Conservation (phyloP, 768 basidiomycete species). For the Auricularia heimuer region DNA sequence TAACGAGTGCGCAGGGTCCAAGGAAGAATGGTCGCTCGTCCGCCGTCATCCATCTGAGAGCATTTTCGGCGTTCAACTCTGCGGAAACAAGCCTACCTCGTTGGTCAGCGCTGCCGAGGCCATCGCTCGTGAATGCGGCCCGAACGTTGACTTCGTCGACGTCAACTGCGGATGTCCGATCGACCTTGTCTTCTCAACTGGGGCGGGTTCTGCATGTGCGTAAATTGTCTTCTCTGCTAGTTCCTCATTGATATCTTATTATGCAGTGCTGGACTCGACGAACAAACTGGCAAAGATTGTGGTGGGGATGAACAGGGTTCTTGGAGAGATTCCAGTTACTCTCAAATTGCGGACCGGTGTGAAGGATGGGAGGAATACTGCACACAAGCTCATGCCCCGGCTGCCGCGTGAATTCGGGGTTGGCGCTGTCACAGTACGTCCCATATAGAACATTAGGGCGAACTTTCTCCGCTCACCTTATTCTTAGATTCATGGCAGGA, state of each 20-base stretch:
- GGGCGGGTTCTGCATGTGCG: slow-evolving; percentile 82
- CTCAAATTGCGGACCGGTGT: slow-evolving; percentile 90
- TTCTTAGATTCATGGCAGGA: slow-evolving; percentile 83
- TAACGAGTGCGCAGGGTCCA: slow-evolving; percentile 42
- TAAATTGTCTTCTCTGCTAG: slow-evolving; percentile 13
- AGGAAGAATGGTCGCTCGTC: slow-evolving; percentile 92
- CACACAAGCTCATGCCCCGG: slow-evolving; percentile 86
- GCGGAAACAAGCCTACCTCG: slow-evolving; percentile 73
- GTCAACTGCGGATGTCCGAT: slow-evolving; percentile 97
- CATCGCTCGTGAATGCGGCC: slow-evolving; percentile 55
- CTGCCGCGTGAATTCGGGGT: slow-evolving; percentile 47
- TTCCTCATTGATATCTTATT: neutral
- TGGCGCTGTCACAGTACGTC: slow-evolving; percentile 40
- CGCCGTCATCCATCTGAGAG: slow-evolving; percentile 79
- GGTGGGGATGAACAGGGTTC: slow-evolving; percentile 80
- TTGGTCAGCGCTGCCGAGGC: slow-evolving; percentile 78
- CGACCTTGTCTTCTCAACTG: slow-evolving; percentile 85
- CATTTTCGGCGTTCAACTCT: slow-evolving; percentile 86
- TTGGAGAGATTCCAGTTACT: slow-evolving; percentile 86
- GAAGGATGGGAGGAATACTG: slow-evolving; percentile 74
- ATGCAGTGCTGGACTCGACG: slow-evolving; percentile 70
- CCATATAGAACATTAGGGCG: slow-evolving; percentile 31
- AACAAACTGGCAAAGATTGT: slow-evolving; percentile 79
- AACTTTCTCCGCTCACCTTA: neutral
- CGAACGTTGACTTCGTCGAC: slow-evolving; percentile 81